Base-by-base conservation (phyloP, 1,284 basidiomycete genomes). In the Irpex sp. region DNA sequence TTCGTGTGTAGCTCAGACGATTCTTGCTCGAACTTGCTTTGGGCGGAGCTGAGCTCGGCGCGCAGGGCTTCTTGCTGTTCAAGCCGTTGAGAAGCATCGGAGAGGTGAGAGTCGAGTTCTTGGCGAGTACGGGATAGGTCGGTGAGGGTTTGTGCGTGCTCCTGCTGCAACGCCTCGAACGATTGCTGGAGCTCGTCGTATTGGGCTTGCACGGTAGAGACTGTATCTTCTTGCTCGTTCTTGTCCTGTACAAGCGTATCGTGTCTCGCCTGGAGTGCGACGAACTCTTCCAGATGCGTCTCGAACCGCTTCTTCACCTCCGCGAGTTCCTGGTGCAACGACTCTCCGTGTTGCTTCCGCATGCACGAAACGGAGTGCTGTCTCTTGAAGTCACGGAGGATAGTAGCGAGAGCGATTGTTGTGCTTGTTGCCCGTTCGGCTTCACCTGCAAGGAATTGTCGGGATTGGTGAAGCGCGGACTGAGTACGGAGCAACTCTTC, bases 11-110 rank as follows among this genome's bases (percentile, higher is more conserved):
- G 66, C 5, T 64, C 64, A 2, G 69, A 70, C 47, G 80, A 63
- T 57, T 80, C 78, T 48, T 75, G 72, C 3, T 74, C 69, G 57
- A 81, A 78, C 53, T 73, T 72, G 51, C 72, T 66, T 61, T 73
- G 76, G 55, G 79, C 66, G 35, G 71, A 69, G n/a, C 67, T 73
- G 1, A 81, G 66, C 58, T 73, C 66, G 4, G 53, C 33, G 35
- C 67, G 67, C 16, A 72, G 59, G 1, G 59, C 57, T 8, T 64
- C 68, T 1, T 64, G 60, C 51, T 66, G 60, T 1, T 64, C n/a
- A n/a, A n/a, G 64, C 42, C 63, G 66, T 3, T 61, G 57, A 4
- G 66, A 57, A 48, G 59, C 63, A 51, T 63, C 65, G 1, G 66
- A 63, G 0, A 68, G 64, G 5, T 67, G 62, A 37, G 45, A 42